A percentile compares a stretch with the other conserved stretches of the same genome.
Evolutionary conservation across 2,329 filamentous ascomycete genomes (phyloP).

Genomic region (Aspergillus fijiensis): DNA sequence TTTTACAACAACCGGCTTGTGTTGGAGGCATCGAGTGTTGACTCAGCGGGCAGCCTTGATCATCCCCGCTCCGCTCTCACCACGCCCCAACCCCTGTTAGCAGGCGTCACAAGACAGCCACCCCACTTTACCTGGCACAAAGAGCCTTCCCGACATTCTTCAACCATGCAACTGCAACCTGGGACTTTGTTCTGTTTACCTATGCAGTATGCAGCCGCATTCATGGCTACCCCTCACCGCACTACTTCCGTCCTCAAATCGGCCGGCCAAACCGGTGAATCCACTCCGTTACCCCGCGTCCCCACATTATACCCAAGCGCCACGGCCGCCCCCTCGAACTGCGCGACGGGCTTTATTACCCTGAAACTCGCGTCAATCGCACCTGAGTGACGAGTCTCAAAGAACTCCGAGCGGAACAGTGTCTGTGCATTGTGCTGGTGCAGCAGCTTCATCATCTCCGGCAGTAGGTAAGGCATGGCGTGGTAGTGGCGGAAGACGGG

Average conservation of each 20-base stretch:
- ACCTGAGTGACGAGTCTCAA: constrained; percentile 43
- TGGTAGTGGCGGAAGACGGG: constrained; percentile 53
- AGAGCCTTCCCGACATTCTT: no score
- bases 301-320: constrained; percentile 50
- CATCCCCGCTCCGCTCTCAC: no score
- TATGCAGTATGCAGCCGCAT: no score
- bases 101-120: no score
- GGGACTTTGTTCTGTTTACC: no score
- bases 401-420: constrained; percentile 52
- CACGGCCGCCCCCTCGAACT: constrained; percentile 40
- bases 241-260: constrained; percentile 24
- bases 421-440: constrained; percentile 34
- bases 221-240: no score
- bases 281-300: constrained; percentile 52
- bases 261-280: constrained; percentile 50
- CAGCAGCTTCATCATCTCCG: constrained; percentile 38
- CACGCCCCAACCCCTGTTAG: no score
- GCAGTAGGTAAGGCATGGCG: constrained; percentile 46
- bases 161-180: no score
- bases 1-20: no score
- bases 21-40: no score
- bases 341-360: constrained; percentile 47
- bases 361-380: constrained; percentile 35
- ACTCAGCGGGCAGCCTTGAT: no score
- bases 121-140: no score